A percentile compares a stretch with the other conserved stretches of the same genome.
Conservation (phyloP, 2,329 filamentous ascomycete genomes). For the Blumeria graminis region DNA sequence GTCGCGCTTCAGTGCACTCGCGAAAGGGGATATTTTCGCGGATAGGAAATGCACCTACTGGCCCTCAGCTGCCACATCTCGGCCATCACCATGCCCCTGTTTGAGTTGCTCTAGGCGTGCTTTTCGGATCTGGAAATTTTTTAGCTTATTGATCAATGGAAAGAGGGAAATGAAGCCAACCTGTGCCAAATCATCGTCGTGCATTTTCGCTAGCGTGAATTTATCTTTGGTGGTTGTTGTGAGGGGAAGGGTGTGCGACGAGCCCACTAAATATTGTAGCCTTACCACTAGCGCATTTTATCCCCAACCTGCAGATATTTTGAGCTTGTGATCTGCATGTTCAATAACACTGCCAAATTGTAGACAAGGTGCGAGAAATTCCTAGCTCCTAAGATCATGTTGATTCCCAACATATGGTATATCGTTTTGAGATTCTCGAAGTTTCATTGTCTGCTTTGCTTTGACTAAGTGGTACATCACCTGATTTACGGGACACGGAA, state of each 20-base stretch:
- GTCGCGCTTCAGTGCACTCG: too few species aligned
- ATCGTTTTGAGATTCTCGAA: constrained; percentile 9
- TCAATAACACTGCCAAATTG: too few species aligned
- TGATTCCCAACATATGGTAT: constrained; percentile 8
- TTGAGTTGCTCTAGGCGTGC: constrained; percentile 87
- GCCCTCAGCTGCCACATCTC: not conserved
- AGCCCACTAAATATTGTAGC: too few species aligned
- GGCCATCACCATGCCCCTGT: constrained; percentile 10
- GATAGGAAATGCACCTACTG: not conserved
- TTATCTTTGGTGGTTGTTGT: too few species aligned
- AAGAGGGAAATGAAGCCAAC: constrained; percentile 4
- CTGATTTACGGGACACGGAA: constrained; percentile 50
- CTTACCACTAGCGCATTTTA: too few species aligned
- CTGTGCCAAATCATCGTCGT: constrained; percentile 16
- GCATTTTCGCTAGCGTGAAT: constrained; percentile 8
- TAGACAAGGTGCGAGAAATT: too few species aligned
- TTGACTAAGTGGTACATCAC: constrained; percentile 50
- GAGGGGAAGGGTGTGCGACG: too few species aligned
- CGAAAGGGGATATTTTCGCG: too few species aligned
- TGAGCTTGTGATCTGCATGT: too few species aligned
- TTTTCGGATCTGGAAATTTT: constrained; percentile 46
- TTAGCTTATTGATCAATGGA: not conserved
- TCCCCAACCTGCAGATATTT: too few species aligned
- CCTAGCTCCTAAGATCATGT: too few species aligned
- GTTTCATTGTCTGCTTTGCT: constrained; percentile 28